Evolutionary conservation across 1,284 basidiomycete genomes (phyloP), one percentile per base, ranked within the genome.

Genomic region (Cutaneotrichosporon mucoides): DNA sequence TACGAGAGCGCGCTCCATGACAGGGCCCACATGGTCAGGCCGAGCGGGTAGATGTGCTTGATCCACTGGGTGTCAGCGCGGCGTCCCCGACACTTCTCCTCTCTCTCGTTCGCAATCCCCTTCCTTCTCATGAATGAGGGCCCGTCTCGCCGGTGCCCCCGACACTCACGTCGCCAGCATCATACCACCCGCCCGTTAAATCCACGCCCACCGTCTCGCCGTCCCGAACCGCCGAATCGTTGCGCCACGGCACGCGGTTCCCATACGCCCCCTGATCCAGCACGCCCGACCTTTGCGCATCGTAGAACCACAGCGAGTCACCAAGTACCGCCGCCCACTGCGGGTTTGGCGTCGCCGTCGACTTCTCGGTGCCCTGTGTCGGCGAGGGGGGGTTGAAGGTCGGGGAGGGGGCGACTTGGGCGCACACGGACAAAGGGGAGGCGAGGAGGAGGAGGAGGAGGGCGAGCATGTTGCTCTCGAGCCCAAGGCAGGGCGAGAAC

Each of bases 1-100:
- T 84, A 89, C 66, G 90, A 89, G 41, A 87, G 83, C 13, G 87
- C 92, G 34, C 89, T 89, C 92, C 92, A 94, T 61, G 90, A 88
- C 51, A 91, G 81, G 0, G 88, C 89, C 80, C 88, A 90, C 35
- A 95, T 75, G 0, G 88, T 84, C 69, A 88, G 91, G 15, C 85
- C 85, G 69, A 92, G 76, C 12, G 89, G 89, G 68, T 85, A 92
- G 5, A 88, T 89, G 59, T 84, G 86, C 73, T 94, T 94, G 77
- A 94, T 88, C 75, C 89, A 95, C 72, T 73, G 55, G 3, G 15
- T n/a, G 45, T 47, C 12, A 47, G 53, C 45, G 11, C 1, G 44
- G 7, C 6, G n/a, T 24, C 15, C 16, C 44, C 43, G 13, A 44
- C 13, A 44, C 11, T 44, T 11, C 43, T 46, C 45, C 16, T 9